These are phyloP conservation scores for Ophiostoma himal-ulmi DNA, from an alignment of 2,329 filamentous ascomycete genomes.

Conservation along the genomic window DNA sequence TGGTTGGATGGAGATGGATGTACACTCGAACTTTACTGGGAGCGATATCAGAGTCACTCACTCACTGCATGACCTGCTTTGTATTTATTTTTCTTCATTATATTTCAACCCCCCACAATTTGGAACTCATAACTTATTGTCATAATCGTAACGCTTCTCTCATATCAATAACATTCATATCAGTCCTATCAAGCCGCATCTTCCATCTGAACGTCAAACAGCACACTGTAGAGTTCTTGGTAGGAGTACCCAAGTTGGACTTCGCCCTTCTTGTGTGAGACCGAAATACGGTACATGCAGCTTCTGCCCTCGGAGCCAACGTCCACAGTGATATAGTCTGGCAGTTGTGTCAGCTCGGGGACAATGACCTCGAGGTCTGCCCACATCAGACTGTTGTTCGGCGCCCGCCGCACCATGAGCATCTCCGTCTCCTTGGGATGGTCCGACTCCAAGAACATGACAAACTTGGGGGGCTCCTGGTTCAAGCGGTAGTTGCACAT, in stretches of 20 bases:
- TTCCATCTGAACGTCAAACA: background rate
- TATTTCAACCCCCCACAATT: background rate
- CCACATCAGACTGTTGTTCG: slow-evolving; percentile 20
- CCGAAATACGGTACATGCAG: background rate
- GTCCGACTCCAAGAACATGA: slow-evolving; percentile 16
- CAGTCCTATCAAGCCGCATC: background rate
- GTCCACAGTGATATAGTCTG: background rate
- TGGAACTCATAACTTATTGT: too few species aligned
- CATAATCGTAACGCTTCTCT: too few species aligned
- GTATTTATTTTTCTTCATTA: background rate
- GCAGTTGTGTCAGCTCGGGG: background rate
- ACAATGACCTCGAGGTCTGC: slow-evolving; percentile 15
- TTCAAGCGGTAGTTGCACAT: background rate
- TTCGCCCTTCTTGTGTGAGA: background rate
- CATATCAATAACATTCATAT: too few species aligned
- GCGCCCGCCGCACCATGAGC: slow-evolving; percentile 19
- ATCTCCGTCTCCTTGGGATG: slow-evolving; percentile 19
- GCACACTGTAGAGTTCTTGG: background rate
- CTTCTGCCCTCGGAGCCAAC: background rate
- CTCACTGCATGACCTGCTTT: slow-evolving; percentile 9
- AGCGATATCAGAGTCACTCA: slow-evolving; percentile 19
- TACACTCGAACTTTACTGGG: background rate
- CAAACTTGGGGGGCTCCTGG: background rate
- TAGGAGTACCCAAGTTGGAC: background rate
- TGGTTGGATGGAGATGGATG: background rate